Evolutionary conservation across 768 basidiomycete genomes (phyloP), one percentile per base, ranked within the genome.

Genomic region (Cystobasidium onofrii): DNA sequence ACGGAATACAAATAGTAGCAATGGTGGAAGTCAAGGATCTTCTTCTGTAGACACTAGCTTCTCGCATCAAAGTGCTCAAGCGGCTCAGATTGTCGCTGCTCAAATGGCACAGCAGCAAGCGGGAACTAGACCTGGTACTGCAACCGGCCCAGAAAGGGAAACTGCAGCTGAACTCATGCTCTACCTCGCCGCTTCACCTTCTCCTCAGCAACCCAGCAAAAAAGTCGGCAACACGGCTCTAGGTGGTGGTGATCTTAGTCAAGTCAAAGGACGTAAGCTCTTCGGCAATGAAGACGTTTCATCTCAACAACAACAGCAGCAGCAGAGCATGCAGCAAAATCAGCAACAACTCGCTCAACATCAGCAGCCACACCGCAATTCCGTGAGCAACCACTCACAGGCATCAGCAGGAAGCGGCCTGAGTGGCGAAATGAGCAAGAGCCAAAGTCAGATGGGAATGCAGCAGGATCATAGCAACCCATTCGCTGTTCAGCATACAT

Each of bases 141-240:
- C 31, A 17, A 69, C 13, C 27, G 66, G 33, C 36, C 43, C 29
- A 18, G 73, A 69, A 2, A 46, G 60, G 31, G 64, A 75, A 54
- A 50, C 62, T 31, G 72, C 76, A 13, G 78, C 78, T 0, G 78
- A 79, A 43, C 60, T 78, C 12, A 78, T 79, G 77, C 78, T 79
- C 31, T 78, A 62, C 71, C 74, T 79, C 39, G 78, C 78, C 0
- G 66, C 73, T 20, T 75, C 73, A 12, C 78, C 78, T 1, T 66
- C 61, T 17, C 78, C 78, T 0, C 63, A 65, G 9, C 76, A 75
- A 41, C 31, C 64, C 4, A 52, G 29, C 43, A 64, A 65, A 43
- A 46, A 46, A 63, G 29, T 55, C 2, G 46, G 31, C 1, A 33
- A 55, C 17, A 25, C 55, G 9, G 23, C 36, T n/a, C 54, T 23